Evolutionary conservation across 495 filamentous ascomycete species (phyloP).

Genomic region (Cetradonia linearis): DNA sequence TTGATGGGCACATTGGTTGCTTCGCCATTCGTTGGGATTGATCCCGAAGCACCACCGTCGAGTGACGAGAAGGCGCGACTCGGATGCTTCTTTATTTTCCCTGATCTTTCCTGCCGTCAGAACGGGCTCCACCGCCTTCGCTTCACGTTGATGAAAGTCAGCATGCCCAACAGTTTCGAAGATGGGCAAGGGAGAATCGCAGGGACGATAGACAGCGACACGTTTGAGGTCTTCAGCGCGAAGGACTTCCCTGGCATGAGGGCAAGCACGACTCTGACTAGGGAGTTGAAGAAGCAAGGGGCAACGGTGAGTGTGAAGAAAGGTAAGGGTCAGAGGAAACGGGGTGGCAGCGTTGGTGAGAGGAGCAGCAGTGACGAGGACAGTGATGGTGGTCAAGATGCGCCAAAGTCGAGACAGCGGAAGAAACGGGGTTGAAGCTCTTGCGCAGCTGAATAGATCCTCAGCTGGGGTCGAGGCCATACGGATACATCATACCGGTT

Average conservation of each 20-base stretch:
- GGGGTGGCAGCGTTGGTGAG: conserved; percentile 17
- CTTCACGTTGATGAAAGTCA: conserved; percentile 78
- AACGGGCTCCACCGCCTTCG: conserved; percentile 72
- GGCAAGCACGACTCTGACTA: conserved; percentile 29
- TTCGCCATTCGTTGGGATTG: conserved; percentile 55
- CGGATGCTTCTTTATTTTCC: conserved; percentile 89
- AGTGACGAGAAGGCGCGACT: conserved; percentile 40
- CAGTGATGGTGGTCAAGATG: conserved; percentile 8
- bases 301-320: conserved; percentile 26
- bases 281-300: conserved; percentile 25
- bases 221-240: conserved; percentile 82
- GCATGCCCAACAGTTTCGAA: conserved; percentile 34
- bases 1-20: conserved; percentile 73
- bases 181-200: conserved; percentile 17
- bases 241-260: conserved; percentile 96
- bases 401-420: conserved; percentile 9
- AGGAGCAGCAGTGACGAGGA: conserved; percentile 17
- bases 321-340: conserved; percentile 21
- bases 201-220: conserved; percentile 23
- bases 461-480: background rate
- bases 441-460: background rate
- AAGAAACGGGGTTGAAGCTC: conserved; percentile 12
- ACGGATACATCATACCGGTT: background rate
- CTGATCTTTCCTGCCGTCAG: conserved; percentile 83
- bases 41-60: conserved; percentile 20